A percentile compares a stretch with the other conserved stretches of the same genome.
Evolutionary conservation across 1,284 basidiomycete species (phyloP).

Genomic region (Boletellus deceptivus): DNA sequence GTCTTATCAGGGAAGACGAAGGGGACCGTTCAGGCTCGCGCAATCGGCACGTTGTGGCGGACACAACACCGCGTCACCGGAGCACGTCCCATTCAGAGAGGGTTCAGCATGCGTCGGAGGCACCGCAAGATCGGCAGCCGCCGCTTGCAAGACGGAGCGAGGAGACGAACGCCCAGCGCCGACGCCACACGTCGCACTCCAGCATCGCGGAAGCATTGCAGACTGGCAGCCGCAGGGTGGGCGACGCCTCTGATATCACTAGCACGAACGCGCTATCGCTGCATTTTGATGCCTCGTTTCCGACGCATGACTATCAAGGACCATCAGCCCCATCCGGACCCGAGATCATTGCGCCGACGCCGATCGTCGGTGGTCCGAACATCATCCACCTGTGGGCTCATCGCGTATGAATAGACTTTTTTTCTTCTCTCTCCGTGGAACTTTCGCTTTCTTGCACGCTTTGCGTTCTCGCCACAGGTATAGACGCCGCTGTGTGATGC

Average conservation of each 20-base stretch:
- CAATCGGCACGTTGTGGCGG: slow-evolving; percentile 9
- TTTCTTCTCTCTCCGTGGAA: neutral
- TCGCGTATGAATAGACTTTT: slow-evolving; percentile 26
- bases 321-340: slow-evolving; percentile 26
- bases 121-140: slow-evolving; percentile 15
- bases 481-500: slow-evolving; percentile 14
- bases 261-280: slow-evolving; percentile 34
- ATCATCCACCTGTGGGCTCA: slow-evolving; percentile 34
- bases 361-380: slow-evolving; percentile 34
- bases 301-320: slow-evolving; percentile 25
- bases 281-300: slow-evolving; percentile 36
- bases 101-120: slow-evolving; percentile 10
- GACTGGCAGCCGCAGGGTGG: slow-evolving; percentile 14
- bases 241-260: slow-evolving; percentile 20
- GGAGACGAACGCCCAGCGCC: slow-evolving; percentile 9
- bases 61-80: slow-evolving; percentile 18
- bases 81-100: slow-evolving; percentile 17
- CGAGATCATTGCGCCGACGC: slow-evolving; percentile 33
- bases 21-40: slow-evolving; percentile 16
- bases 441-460: neutral
- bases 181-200: slow-evolving; percentile 22
- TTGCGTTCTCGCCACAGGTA: slow-evolving; percentile 3
- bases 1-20: slow-evolving; percentile 34
- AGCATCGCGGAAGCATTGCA: slow-evolving; percentile 23
- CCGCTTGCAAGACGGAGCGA: slow-evolving; percentile 26